Evolutionary conservation across 2,329 filamentous ascomycete genomes (phyloP), one percentile per base, ranked within the genome.

Genomic region (Talaromyces islandicus): DNA sequence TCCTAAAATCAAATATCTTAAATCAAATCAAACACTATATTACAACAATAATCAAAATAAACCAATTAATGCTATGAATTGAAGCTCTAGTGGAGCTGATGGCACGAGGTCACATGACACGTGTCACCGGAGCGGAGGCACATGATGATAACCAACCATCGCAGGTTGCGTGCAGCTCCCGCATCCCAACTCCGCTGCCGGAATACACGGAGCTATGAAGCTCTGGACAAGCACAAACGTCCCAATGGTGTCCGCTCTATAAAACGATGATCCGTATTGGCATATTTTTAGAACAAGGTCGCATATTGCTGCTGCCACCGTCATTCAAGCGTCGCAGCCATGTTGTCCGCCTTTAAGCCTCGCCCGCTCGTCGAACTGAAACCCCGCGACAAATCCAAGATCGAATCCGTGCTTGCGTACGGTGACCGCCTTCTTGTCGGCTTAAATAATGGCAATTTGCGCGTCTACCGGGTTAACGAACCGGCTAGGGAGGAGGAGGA

Each of bases 281-380:
- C 43, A 46, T 19, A 17, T 11, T 46, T 27, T 53, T 24, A 19
- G 17, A 50, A 48, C 54, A 56, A 51, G 50, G 59, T 41, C 50
- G 46, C 17, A 57, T 54, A 35, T 43, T 54, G 57, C 50, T 29
- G 38, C 50, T 41, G 38, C 41, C 21, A 21, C 54, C 51, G 43
- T 12, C 41, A 24, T 21, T 30, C 12, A 14, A 2, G 12, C 5
- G 54, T 30, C 50, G 35, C 27, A 51, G 25, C 51, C 65, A 97
- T 97, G 94, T 88, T 99, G 78, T 95, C 93, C 78, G 94, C 94
- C 73, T 99, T 99, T 79, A 96, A 90, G 68, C 92, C 94, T 80
- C 90, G 91, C 72, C 90, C 92, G 65, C 93, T 99, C 75, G 90
- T 97, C 82, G 94, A 99, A 89, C 89, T 99, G 70, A 92, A 90